Evolutionary conservation across 2,329 filamentous ascomycete genomes (phyloP), one percentile per base, ranked within the genome.

Genomic region (Fusarium sp.): DNA sequence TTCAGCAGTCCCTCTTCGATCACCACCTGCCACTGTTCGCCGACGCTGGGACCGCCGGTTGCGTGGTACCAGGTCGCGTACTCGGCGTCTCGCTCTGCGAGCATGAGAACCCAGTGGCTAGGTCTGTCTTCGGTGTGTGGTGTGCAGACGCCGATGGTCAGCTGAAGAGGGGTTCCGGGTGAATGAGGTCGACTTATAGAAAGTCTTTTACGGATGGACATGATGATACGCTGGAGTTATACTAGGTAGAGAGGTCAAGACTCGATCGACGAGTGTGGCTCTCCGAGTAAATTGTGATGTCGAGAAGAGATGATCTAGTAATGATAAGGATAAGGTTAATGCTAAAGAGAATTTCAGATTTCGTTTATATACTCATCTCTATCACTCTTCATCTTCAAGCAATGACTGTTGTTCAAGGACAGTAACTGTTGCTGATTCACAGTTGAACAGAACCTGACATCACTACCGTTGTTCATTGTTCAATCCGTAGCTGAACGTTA

Each of bases 101-200:
- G 46, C 19, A 64, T 43, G 30, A 64, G 61, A 17, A 56, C 15
- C 61, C 61, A 64, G 19, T 43, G 34, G 21, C 38, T 40, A 4
- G 42, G 46, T 4, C 9, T 12, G 17, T 21, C 19, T 17, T 56
- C 34, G 12, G 7, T 19, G 10, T 14, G 15, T 3, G 32, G 19
- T 5, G 10, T 40, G 19, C 28, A 54, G 7, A 59, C 24, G 24
- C 44, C 30, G 19, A 65, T 24, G 17, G 30, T 48, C 6, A 65
- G 43, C 14, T 60, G 34, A 11, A 60, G 38, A 11, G n/a, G 15
- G 14, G 15, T 7, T 17, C 17, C 32, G 15, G 32, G 32, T 36
- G 32, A 36, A 8, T 8, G 32, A 17, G 32, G 15, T 6, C 17
- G 32, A n/a, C 32, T 17, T 17, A 9, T n/a, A 17, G 32, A 36